A percentile compares a stretch with the other conserved stretches of the same genome.
Conservation (phyloP, 805 yeast genomes). For the Monosporozyma siamensis region DNA sequence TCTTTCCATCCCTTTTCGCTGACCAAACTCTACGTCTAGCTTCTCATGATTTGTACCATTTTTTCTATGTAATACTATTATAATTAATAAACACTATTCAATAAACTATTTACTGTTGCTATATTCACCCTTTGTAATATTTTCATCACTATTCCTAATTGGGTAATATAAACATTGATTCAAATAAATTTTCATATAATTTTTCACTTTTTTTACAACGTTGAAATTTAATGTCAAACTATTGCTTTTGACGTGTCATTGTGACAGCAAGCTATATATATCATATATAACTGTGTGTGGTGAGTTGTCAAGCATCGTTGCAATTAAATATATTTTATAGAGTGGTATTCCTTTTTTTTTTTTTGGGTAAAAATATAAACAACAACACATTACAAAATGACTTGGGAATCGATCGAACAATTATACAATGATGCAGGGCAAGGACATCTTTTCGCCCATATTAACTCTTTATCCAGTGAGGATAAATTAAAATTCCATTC, state of each 20-base stretch:
- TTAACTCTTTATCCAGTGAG: constrained; percentile 31
- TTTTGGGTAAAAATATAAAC: no score
- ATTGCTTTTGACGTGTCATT: no score
- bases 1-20: no score
- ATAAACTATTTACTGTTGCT: neutral
- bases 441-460: constrained; percentile 42
- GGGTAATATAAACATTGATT: constrained; percentile 1
- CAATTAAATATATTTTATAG: no score
- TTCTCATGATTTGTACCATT: neutral
- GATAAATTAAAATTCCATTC: constrained; percentile 32
- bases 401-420: constrained; percentile 2
- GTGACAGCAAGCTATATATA: no score
- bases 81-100: no score
- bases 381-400: no score
- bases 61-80: neutral
- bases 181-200: neutral
- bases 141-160: neutral
- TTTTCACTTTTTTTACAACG: neutral
- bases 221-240: no score
- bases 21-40: no score
- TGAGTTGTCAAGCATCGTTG: no score
- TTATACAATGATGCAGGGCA: constrained; percentile 38
- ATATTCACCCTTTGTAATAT: neutral
- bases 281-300: no score
- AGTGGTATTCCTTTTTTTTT: no score